These are phyloP conservation scores for Solanum microdontum DNA, from an alignment of 257 asterid genomes.

Conservation along the genomic window DNA sequence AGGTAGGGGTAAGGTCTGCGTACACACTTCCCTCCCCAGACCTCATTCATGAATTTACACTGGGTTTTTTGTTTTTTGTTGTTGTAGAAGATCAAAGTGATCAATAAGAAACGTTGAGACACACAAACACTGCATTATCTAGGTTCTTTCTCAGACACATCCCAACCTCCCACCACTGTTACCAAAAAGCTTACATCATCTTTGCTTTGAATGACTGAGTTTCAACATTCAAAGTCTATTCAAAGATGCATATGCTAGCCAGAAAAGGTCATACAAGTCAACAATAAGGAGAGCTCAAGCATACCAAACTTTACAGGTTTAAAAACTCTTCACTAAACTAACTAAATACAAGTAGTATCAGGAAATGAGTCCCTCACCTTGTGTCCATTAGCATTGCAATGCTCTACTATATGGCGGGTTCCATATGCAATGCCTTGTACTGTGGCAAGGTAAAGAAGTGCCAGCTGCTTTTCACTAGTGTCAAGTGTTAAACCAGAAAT, in stretches of 20 bases:
- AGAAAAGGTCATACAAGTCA: neutral
- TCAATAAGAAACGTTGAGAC: neutral
- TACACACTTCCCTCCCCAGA: neutral
- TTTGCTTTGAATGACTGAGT: neutral
- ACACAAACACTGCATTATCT: neutral
- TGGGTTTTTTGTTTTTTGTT: neutral
- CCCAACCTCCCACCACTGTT: neutral
- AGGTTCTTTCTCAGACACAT: neutral
- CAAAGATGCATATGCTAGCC: neutral
- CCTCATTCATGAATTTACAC: neutral
- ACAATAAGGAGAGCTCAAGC: neutral
- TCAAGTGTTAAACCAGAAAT: conserved; percentile 80
- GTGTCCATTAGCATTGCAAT: conserved; percentile 90
- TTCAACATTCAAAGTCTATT: neutral
- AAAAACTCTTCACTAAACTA: neutral
- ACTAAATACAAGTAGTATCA: neutral
- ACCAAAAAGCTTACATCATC: neutral
- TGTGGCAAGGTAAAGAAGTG: conserved; percentile 80
- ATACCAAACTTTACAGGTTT: neutral
- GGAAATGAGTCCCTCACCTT: conserved; percentile 32
- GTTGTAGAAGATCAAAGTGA: neutral
- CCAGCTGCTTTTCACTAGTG: conserved; percentile 78
- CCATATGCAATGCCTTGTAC: conserved; percentile 92
- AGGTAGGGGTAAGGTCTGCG: neutral
- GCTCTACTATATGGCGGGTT: conserved; percentile 88